Evolutionary conservation across 2,329 filamentous ascomycete species (phyloP).

Genomic region (Dactylellina haptotyla): DNA sequence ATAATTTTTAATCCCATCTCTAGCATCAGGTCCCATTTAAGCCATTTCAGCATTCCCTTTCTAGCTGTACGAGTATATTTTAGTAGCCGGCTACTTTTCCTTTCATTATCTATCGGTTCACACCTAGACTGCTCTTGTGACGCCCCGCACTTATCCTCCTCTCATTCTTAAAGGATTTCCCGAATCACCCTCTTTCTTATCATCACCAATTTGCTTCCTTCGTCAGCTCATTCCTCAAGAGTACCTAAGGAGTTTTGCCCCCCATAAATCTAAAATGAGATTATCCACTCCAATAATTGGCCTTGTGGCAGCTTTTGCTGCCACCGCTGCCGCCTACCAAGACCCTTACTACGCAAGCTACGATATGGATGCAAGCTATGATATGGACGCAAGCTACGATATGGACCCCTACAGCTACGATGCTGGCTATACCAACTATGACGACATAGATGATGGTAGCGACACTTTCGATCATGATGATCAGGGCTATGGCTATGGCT

Average conservation of each 20-base stretch:
- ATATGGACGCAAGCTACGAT: background rate
- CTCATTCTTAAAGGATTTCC: background rate
- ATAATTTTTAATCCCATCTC: background rate
- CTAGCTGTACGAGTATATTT: background rate
- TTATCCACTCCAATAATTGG: constrained; percentile 10
- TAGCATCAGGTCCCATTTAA: too few relatives aligned
- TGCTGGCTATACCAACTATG: background rate
- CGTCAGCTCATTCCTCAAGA: background rate
- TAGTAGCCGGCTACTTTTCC: constrained; percentile 4
- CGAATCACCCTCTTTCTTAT: background rate
- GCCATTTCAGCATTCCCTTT: background rate
- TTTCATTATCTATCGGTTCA: background rate
- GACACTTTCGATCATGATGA: background rate
- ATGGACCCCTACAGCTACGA: background rate
- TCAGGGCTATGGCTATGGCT: background rate
- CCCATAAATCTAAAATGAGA: constrained; percentile 19
- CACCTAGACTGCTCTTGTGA: background rate
- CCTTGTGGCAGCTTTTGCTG: background rate
- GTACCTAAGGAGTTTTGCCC: background rate
- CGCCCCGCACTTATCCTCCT: background rate
- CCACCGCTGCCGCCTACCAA: background rate
- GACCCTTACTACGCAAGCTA: background rate
- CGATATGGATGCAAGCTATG: background rate
- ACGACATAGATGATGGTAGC: background rate
- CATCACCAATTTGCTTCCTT: too few relatives aligned